Base-by-base conservation (phyloP, 306 rosid genomes). In the Acmispon strigosus region DNA sequence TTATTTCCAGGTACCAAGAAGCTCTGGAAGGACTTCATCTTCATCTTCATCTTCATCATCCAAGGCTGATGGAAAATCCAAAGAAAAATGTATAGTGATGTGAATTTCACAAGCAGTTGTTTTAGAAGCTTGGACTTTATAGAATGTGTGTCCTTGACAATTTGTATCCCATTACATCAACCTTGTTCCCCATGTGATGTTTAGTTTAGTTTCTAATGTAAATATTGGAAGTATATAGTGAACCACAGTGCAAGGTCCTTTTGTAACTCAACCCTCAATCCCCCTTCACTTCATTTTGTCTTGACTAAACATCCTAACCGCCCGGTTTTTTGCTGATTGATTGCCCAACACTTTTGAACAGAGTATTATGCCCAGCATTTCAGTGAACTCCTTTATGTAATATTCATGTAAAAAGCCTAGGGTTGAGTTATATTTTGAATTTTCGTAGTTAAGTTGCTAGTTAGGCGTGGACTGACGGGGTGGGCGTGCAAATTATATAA, bases 21-120 rank as follows among this genome's bases (percentile, higher is more conserved):
- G 59, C 75, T 61, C 80, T 27, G 84, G 72, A 60, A 79, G 86
- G 73, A 84, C 43, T 42, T 44, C 89, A 6, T 51, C 95, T 4
- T 36, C 88, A 3, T 72, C 76, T 17, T 8, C 66, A 69, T 34
- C 77, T 19, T 54, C 86, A 16, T 66, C 88, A 75, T 19, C 90
- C 34, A 87, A 62, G 76, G 69, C 94, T 11, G 98, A 94, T 24
- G 86, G 84, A 7, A 94, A 87, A 78, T 62, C 92, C 32, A 94
- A 90, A 89, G 98, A 94, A 0, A 94, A 83, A 82, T 94, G 98
- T 85, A 87, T 62, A 44, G 76, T 94, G 77, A 90, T 94, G 98
- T 94, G 91, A 91, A 87, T 65, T 76, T 49, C 43, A 22, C 65
- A 16, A 49, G 57, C 73, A 36, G 43, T 69, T 76, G 45, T 66